These are phyloP conservation scores for Cylindrotheca fusiformis DNA, from an alignment of 108 stramenopile genomes.

Conservation along the genomic window DNA sequence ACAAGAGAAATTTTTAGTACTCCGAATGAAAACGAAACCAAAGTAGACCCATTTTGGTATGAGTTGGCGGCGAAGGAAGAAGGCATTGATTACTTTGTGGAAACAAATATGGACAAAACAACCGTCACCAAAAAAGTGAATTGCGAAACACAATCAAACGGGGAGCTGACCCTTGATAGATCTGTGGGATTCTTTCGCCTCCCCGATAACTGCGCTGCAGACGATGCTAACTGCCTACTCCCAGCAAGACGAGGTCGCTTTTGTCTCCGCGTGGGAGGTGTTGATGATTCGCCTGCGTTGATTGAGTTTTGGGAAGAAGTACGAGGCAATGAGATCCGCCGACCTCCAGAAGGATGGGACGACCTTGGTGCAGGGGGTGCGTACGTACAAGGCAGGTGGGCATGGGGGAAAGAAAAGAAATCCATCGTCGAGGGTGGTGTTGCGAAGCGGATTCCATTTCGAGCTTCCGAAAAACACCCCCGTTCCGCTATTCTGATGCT, in stretches of 20 bases:
- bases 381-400: conserved; percentile 83
- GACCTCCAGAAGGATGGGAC: conserved; percentile 91
- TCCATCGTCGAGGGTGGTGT: conserved; percentile 74
- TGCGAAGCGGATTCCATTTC: conserved; percentile 59
- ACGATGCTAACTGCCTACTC: conserved; percentile 26
- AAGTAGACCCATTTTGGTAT: conserved; percentile 63
- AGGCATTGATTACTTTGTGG: conserved; percentile 25
- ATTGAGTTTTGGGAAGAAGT: conserved; percentile 77
- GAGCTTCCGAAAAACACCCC: conserved; percentile 20
- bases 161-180: conserved; percentile 40
- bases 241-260: conserved; percentile 73
- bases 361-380: conserved; percentile 84
- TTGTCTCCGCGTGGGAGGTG: conserved; percentile 39
- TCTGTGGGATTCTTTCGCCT: conserved; percentile 21
- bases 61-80: conserved; percentile 44
- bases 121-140: neutral
- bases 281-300: conserved; percentile 3
- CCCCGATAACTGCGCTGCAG: conserved; percentile 12
- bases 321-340: conserved; percentile 55
- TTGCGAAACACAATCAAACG: conserved; percentile 42
- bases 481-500: conserved; percentile 13
- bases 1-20: conserved; percentile 29
- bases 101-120: conserved; percentile 16
- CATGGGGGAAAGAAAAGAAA: conserved; percentile 69
- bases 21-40: conserved; percentile 8